Base-by-base conservation (phyloP, 164 flowering plant genomes). In the Annona cherimola region DNA sequence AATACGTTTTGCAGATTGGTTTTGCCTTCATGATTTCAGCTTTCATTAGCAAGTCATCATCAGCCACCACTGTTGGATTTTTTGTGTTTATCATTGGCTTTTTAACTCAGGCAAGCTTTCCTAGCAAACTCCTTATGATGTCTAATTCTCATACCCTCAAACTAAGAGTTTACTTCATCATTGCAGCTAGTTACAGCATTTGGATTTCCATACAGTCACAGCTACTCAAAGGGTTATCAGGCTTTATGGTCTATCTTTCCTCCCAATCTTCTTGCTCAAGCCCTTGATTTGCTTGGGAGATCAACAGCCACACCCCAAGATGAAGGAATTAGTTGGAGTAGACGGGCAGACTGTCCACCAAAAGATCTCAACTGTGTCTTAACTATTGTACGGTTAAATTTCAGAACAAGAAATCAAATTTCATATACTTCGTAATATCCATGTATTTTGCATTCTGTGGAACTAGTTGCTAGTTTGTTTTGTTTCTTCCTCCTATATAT, bases 21-120 rank as follows among this genome's bases (percentile, higher is more conserved):
- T 86, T 88, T 69, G 97, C 97, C 12, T 96, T 91, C 85, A 79
- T 93, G 90, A 71, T 96, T 42, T 90, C 98, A 11, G 77, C 95
- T 61, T 96, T 96, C 78, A 80, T 96, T 62, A 86, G 88, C 86
- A 90, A 91, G 83, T 81, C 99, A 73, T 80, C 97, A 70, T 88
- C 99, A 55, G 78, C 97, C 54, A 89, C 92, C 54, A 86, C 90
- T 68, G 84, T 86, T 46, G 99, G 99, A 8, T 96, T 87, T 84
- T 96, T 80, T 61, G 78, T 86, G 74, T 93, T 90, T 75, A 87
- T 96, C 70, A 66, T 93, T 68, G 97, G 98, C 68, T 86, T 87
- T 77, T 20, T 93, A 67, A 88, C 93, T 63, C 98, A 91, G 94
- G 99, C 74, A 82, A 72, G 63, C 45, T 50, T 42, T 4, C 63